These are phyloP conservation scores for Sclerotiophoma versabilis DNA, from an alignment of 2,329 filamentous ascomycete species.

Conservation along the genomic window DNA sequence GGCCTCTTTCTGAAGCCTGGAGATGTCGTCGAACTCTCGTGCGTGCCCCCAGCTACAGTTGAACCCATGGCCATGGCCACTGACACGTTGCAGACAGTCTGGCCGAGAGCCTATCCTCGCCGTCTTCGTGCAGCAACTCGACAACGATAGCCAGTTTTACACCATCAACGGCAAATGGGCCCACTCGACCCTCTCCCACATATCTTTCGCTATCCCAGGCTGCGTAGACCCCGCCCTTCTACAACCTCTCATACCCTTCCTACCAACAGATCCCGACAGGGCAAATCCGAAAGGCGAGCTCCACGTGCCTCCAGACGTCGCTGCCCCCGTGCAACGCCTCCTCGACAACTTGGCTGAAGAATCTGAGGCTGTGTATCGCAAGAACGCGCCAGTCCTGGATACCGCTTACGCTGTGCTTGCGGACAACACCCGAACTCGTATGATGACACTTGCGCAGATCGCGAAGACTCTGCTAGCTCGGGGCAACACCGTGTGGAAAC, in stretches of 20 bases:
- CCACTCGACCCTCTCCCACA: constrained; percentile 44
- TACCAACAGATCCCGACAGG: constrained; percentile 53
- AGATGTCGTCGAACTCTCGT: constrained; percentile 59
- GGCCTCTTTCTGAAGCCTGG: constrained; percentile 51
- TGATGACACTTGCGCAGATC: constrained; percentile 58
- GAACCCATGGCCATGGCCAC: background rate
- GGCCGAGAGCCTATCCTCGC: constrained; percentile 54
- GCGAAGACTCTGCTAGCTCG: constrained; percentile 51
- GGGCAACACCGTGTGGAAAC: constrained; percentile 29
- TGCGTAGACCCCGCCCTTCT: constrained; percentile 57
- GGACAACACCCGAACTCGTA: constrained; percentile 52
- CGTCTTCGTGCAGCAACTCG: constrained; percentile 57
- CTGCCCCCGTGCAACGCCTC: constrained; percentile 52
- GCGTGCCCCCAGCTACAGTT: background rate
- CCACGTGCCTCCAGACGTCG: constrained; percentile 55
- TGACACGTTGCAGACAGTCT: constrained; percentile 23
- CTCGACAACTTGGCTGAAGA: constrained; percentile 55
- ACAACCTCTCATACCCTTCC: constrained; percentile 57
- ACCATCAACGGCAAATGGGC: constrained; percentile 59
- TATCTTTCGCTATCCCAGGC: constrained; percentile 59
- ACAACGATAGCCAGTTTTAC: constrained; percentile 55
- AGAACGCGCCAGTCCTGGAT: constrained; percentile 56
- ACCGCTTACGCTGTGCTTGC: constrained; percentile 58
- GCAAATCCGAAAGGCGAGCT: constrained; percentile 41
- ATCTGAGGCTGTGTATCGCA: constrained; percentile 57